Base-by-base conservation (phyloP, 1,139 yeast genomes). In the Debaryomyces nepalensis region DNA sequence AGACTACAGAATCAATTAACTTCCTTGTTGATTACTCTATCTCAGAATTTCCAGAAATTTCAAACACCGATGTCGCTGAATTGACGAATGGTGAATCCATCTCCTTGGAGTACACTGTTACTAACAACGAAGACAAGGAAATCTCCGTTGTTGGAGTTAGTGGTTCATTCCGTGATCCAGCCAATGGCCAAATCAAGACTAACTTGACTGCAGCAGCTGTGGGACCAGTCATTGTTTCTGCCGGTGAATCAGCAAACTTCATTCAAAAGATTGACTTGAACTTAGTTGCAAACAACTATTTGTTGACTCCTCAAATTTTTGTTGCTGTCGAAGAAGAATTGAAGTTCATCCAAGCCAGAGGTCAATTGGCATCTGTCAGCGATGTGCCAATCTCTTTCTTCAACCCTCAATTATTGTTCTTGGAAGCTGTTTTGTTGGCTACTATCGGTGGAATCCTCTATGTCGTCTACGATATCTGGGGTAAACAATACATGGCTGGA, bases 301-400 rank as follows among this genome's bases (percentile, higher is more conserved):
- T 79, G 48, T 64, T 87, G 52, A 69, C 77, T 30, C 91, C 96
- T 30, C 73, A 77, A 30, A 60, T 85, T 40, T 81, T 75, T 59
- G 70, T 84, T 41, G 72, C 75, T 37, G 69, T 69, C 54, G 74
- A 77, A 29, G 77, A 77, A 16, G 69, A 79, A 43, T 64, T 84
- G 54, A 77, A 79, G 63, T 70, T 76, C 50, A 70, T 84, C 37
- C 79, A 82, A 40, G 78, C 85, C 32, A 73, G 79, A 54, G 79
- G 82, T 37, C 81, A 79, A 54, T 68, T 82, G 49, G 69, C 87
- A 30, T 63, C 71, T 24, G 76, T 89, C 47, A 62, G 64, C n/a
- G 96, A 89, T 52, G 77, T 76, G 27, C 75, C 84, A 41, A 70
- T 89, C 53, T 84, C 95, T 1, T 52, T 84, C 45, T 82, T 85